Conservation (phyloP, 2,329 filamentous ascomycete genomes). For the Monosporascus ibericus region DNA sequence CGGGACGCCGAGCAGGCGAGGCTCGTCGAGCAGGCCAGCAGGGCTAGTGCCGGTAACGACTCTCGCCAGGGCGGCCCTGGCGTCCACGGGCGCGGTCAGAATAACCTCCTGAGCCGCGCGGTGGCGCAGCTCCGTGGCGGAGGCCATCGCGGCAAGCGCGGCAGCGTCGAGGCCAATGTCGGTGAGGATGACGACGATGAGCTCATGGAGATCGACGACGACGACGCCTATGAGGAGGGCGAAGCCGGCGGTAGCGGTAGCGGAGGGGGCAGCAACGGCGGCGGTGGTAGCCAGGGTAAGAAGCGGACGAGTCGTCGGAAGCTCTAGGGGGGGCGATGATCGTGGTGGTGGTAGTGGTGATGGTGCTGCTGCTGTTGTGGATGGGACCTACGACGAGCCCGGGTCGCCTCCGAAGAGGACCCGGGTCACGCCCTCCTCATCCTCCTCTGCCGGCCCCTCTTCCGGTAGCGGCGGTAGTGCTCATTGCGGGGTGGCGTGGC, state of each 20-base stretch:
- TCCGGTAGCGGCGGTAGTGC: too few relatives aligned
- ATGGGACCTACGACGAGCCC: too few relatives aligned
- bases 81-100: constrained; percentile 19
- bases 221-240: constrained; percentile 39
- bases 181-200: constrained; percentile 37
- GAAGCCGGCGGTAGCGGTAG: constrained; percentile 34
- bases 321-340: constrained; percentile 30
- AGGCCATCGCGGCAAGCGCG: constrained; percentile 26
- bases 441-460: too few relatives aligned
- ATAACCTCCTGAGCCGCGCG: constrained; percentile 17
- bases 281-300: constrained; percentile 34
- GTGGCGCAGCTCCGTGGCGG: constrained; percentile 6
- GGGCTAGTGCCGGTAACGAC: neutral
- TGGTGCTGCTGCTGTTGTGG: too few relatives aligned
- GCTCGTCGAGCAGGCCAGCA: constrained; percentile 41
- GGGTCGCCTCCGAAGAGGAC: too few relatives aligned
- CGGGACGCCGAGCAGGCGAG: constrained; percentile 43
- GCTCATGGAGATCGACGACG: constrained; percentile 49
- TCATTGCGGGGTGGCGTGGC: too few relatives aligned
- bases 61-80: constrained; percentile 7
- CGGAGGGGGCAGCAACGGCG: constrained; percentile 17
- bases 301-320: constrained; percentile 49
- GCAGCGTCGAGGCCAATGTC: constrained; percentile 19
- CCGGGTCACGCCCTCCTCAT: too few relatives aligned
- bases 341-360: neutral